A percentile compares a stretch with the other conserved stretches of the same genome.
Evolutionary conservation across 2,329 filamentous ascomycete genomes (phyloP).

Genomic region (Colletotrichum viniferum): DNA sequence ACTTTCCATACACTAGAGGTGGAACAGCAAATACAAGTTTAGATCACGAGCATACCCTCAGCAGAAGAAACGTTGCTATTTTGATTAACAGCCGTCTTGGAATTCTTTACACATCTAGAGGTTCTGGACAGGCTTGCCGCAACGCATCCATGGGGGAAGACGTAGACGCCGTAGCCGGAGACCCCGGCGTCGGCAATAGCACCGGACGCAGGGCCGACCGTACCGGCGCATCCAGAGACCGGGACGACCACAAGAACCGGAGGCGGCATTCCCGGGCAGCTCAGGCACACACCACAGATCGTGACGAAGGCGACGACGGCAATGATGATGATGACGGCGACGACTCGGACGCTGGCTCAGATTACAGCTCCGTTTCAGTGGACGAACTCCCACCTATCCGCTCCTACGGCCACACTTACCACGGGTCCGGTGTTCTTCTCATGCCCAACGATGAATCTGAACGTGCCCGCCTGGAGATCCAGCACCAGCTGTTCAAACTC

Average conservation of each 20-base stretch:
- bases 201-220: background rate
- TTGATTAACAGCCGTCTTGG: background rate
- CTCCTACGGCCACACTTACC: conserved; percentile 39
- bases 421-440: conserved; percentile 37
- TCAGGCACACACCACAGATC: background rate
- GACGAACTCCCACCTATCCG: conserved; percentile 34
- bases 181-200: conserved; percentile 11
- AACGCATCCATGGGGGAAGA: conserved; percentile 7
- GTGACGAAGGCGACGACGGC: conserved; percentile 24
- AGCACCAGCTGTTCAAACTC: conserved; percentile 38
- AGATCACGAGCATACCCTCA: background rate
- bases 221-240: background rate
- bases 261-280: background rate
- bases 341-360: conserved; percentile 30
- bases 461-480: conserved; percentile 32
- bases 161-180: conserved; percentile 1
- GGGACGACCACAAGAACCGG: conserved; percentile 1
- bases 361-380: conserved; percentile 36
- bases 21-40: background rate
- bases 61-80: background rate
- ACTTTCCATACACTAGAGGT: background rate
- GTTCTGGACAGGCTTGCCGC: background rate
- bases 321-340: conserved; percentile 22
- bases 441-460: conserved; percentile 39
- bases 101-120: background rate